These are phyloP conservation scores for Cladosporium austrohemisphaericum DNA, from an alignment of 2,329 filamentous ascomycete genomes.

Conservation along the genomic window DNA sequence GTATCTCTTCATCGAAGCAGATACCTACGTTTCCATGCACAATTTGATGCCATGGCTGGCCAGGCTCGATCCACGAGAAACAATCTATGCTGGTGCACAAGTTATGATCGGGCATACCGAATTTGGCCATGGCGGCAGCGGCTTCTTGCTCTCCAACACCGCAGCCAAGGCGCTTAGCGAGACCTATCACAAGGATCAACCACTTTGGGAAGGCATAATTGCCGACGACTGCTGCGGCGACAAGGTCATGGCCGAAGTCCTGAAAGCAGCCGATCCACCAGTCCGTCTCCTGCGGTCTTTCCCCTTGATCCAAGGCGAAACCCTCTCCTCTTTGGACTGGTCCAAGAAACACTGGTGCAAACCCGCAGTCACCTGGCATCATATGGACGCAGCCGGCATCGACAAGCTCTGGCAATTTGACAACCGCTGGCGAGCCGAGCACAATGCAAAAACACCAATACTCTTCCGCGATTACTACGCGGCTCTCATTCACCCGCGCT, in stretches of 20 bases:
- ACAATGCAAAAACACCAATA: slow-evolving; percentile 34
- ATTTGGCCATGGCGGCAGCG: slow-evolving; percentile 49
- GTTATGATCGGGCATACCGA: slow-evolving; percentile 24
- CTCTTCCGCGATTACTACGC: slow-evolving; percentile 34
- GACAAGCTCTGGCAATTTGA: slow-evolving; percentile 32
- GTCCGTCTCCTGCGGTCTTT: slow-evolving; percentile 35
- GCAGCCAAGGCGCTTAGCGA: slow-evolving; percentile 35
- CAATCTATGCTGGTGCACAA: slow-evolving; percentile 48
- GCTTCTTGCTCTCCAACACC: slow-evolving; percentile 43
- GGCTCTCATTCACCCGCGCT: slow-evolving; percentile 30
- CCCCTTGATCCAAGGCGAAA: slow-evolving; percentile 37
- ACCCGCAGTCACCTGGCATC: slow-evolving; percentile 37
- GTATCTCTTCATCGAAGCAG: slow-evolving; percentile 58
- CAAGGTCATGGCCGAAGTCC: slow-evolving; percentile 33
- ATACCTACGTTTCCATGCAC: slow-evolving; percentile 45
- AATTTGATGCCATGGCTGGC: slow-evolving; percentile 45
- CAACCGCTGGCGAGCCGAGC: slow-evolving; percentile 30
- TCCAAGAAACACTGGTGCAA: slow-evolving; percentile 35
- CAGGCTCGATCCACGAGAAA: slow-evolving; percentile 40
- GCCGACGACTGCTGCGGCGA: slow-evolving; percentile 36
- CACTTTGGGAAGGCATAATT: slow-evolving; percentile 33
- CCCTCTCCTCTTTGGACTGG: slow-evolving; percentile 34
- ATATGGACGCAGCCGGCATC: slow-evolving; percentile 26
- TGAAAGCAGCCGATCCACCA: slow-evolving; percentile 29
- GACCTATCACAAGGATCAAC: slow-evolving; percentile 20